These are phyloP conservation scores for Asparagopsis taxiformis DNA, from an alignment of 31 red algal species.

Conservation along the genomic window DNA sequence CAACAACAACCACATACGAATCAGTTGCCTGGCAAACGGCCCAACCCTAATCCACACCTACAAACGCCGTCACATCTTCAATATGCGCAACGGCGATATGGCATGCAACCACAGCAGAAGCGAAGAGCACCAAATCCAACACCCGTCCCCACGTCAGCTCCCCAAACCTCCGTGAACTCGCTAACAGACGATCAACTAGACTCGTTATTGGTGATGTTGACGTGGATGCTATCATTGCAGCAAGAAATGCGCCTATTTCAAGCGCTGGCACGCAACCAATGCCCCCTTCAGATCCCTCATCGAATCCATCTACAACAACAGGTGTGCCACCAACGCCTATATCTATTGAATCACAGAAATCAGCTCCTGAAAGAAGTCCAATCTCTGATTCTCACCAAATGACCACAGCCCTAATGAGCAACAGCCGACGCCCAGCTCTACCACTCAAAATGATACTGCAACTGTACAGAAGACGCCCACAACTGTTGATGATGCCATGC, in stretches of 20 bases:
- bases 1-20: neutral
- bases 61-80: neutral
- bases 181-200: conserved; percentile 26
- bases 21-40: neutral
- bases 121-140: neutral
- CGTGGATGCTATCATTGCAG: conserved; percentile 31
- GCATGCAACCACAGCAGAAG: neutral
- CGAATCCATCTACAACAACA: neutral
- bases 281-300: neutral
- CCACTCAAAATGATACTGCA: neutral
- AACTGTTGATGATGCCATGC: conserved; percentile 10
- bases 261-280: neutral
- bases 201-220: conserved; percentile 17
- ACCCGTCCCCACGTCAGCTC: neutral
- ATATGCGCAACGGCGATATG: neutral
- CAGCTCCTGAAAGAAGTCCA: neutral
- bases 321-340: neutral
- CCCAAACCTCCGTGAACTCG: neutral
- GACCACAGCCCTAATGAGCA: neutral
- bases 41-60: neutral
- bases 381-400: neutral
- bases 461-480: neutral
- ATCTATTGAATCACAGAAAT: neutral
- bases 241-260: neutral
- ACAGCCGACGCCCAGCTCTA: neutral